Evolutionary conservation across 495 filamentous ascomycete genomes (phyloP).

Genomic region (Hypoxylon trugodes): DNA sequence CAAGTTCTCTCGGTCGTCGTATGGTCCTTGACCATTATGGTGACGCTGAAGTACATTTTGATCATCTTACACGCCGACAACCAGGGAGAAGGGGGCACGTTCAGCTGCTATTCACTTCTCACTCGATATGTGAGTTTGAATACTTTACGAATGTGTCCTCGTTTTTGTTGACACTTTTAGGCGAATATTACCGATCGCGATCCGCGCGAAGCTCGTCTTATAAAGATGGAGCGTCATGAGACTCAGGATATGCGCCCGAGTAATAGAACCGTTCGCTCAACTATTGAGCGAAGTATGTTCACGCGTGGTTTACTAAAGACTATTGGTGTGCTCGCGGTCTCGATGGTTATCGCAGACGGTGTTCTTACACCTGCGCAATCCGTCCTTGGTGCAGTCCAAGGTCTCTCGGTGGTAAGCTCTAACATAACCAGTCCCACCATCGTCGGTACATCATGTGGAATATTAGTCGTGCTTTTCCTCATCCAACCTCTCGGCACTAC

Average conservation of each 20-base stretch:
- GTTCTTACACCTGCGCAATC: constrained; percentile 75
- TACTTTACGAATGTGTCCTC: background rate
- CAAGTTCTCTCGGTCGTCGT: constrained; percentile 77
- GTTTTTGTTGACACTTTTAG: constrained; percentile 41
- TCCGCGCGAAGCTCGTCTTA: constrained; percentile 56
- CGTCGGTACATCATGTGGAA: constrained; percentile 72
- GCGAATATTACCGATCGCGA: constrained; percentile 65
- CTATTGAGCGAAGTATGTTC: constrained; percentile 65
- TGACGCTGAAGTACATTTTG: constrained; percentile 76
- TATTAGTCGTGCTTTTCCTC: constrained; percentile 71
- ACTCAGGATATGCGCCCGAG: constrained; percentile 61
- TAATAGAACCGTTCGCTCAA: constrained; percentile 61
- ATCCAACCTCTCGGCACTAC: constrained; percentile 76
- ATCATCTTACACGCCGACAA: constrained; percentile 77
- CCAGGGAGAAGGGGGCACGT: constrained; percentile 81
- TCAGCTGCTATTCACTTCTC: constrained; percentile 74
- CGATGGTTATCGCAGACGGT: constrained; percentile 73
- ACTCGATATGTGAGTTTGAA: constrained; percentile 66
- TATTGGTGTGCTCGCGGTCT: constrained; percentile 75
- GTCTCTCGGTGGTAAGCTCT: constrained; percentile 59
- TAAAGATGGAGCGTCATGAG: constrained; percentile 67
- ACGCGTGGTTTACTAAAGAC: constrained; percentile 65
- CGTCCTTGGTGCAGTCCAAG: constrained; percentile 76
- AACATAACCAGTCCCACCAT: constrained; percentile 63
- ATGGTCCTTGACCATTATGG: constrained; percentile 77